Conservation (phyloP, 306 rosid genomes). For the Medicago truncatula region DNA sequence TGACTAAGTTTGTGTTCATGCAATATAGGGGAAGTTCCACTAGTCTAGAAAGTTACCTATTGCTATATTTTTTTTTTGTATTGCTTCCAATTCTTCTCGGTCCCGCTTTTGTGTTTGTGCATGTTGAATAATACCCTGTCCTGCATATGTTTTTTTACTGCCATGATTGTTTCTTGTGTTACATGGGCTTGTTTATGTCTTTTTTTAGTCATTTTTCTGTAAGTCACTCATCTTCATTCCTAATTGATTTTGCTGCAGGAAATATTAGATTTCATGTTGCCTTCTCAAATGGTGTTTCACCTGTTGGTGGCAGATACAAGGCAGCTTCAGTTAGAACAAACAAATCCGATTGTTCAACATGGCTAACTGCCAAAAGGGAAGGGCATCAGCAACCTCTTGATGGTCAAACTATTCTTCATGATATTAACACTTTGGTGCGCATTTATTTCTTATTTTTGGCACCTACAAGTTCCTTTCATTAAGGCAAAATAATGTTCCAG, state of each 20-base stretch:
- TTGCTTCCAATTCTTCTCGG: slow-evolving; percentile 11
- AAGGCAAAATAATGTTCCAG: not conserved
- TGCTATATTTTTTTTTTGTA: slow-evolving; percentile 6
- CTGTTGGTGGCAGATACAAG: slow-evolving; percentile 65
- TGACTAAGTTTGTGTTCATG: not conserved
- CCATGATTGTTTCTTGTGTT: slow-evolving; percentile 17
- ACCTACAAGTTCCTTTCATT: not conserved
- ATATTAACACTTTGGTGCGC: slow-evolving; percentile 61
- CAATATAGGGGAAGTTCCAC: slow-evolving; percentile 1
- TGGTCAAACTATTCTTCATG: slow-evolving; percentile 61
- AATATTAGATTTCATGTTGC: slow-evolving; percentile 65
- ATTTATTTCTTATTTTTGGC: slow-evolving; percentile 21
- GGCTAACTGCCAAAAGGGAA: slow-evolving; percentile 77
- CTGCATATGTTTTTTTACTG: not conserved
- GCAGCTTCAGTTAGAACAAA: slow-evolving; percentile 61
- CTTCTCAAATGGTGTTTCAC: slow-evolving; percentile 65
- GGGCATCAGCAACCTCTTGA: slow-evolving; percentile 66
- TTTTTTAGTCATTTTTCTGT: slow-evolving; percentile 11
- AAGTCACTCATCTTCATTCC: slow-evolving; percentile 23
- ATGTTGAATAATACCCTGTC: slow-evolving; percentile 23
- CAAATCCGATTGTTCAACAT: slow-evolving; percentile 49
- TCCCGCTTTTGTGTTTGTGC: slow-evolving; percentile 12
- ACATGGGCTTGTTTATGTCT: slow-evolving; percentile 8
- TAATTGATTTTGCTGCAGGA: slow-evolving; percentile 50
- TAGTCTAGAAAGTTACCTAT: slow-evolving; percentile 21